phyloP scores from a whole-genome alignment of 805 yeast species.

The Alloascoidea africana region DNA sequence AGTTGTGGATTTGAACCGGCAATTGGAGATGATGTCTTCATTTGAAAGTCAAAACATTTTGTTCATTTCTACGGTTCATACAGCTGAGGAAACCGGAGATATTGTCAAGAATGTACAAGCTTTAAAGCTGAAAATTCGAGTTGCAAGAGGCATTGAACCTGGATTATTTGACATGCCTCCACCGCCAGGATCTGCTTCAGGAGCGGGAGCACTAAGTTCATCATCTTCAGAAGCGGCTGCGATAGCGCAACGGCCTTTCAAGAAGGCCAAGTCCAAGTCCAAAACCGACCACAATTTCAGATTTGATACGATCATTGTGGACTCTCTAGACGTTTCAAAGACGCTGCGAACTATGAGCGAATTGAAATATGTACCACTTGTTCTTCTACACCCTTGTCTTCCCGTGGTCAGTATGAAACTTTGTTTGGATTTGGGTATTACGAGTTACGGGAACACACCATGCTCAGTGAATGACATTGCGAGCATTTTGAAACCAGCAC shows the following conservation, averaged over 20 bases:
- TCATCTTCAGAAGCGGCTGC: no score
- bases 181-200: conserved; percentile 13
- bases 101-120: conserved; percentile 34
- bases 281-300: conserved; percentile 15
- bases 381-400: conserved; percentile 57
- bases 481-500: conserved; percentile 69
- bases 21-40: conserved; percentile 55
- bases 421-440: conserved; percentile 75
- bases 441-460: conserved; percentile 81
- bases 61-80: conserved; percentile 53
- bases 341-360: conserved; percentile 54
- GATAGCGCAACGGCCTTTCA: no score
- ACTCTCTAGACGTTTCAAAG: conserved; percentile 61
- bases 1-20: conserved; percentile 38
- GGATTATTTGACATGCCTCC: conserved; percentile 9
- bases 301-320: conserved; percentile 74
- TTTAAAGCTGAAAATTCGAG: conserved; percentile 46
- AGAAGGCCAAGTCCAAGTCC: conserved; percentile 30
- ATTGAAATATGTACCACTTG: conserved; percentile 76
- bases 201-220: conserved; percentile 13
- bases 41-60: conserved; percentile 57
- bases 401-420: conserved; percentile 68
- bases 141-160: conserved; percentile 33
- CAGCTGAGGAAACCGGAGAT: conserved; percentile 30
- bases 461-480: conserved; percentile 73